Conservation (phyloP, 495 filamentous ascomycete genomes). For the Chaetomium tenue region DNA sequence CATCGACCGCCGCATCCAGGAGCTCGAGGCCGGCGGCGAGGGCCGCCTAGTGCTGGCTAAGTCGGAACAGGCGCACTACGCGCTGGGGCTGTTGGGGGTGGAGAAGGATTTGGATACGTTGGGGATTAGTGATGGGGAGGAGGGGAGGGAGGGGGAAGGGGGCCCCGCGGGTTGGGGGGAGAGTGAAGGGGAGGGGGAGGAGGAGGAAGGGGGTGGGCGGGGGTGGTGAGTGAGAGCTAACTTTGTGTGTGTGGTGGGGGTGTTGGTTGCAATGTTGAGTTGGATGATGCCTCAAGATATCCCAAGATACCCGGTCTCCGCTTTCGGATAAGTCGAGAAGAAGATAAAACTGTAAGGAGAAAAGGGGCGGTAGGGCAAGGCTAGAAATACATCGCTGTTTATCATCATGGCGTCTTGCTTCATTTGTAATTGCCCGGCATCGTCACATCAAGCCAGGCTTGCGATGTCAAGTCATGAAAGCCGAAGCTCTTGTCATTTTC, state of each 20-base stretch:
- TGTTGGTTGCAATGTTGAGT: background rate
- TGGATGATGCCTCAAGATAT: conserved; percentile 5
- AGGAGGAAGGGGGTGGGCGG: background rate
- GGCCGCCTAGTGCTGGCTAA: conserved; percentile 43
- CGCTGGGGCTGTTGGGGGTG: conserved; percentile 52
- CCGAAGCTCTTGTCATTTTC: background rate
- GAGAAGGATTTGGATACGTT: conserved; percentile 53
- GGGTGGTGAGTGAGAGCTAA: too few species aligned
- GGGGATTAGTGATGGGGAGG: conserved; percentile 37
- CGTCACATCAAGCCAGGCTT: background rate
- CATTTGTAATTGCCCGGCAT: background rate
- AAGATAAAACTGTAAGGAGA: background rate
- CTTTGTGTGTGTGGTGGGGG: too few species aligned
- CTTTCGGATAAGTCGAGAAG: background rate
- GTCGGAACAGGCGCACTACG: conserved; percentile 53
- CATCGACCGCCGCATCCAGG: conserved; percentile 44
- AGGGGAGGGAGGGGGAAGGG: conserved; percentile 20
- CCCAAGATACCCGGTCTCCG: background rate
- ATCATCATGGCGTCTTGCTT: background rate
- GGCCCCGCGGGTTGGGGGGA: background rate
- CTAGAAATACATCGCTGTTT: conserved; percentile 1
- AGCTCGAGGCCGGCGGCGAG: conserved; percentile 36
- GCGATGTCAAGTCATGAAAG: background rate
- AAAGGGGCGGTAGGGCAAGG: background rate
- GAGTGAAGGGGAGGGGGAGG: background rate